Percentiles rank a stretch among this genome's conserved stretches.
phyloP scores from a whole-genome alignment of 371 early-diverging fungal species.

The Batkoa obscura region DNA sequence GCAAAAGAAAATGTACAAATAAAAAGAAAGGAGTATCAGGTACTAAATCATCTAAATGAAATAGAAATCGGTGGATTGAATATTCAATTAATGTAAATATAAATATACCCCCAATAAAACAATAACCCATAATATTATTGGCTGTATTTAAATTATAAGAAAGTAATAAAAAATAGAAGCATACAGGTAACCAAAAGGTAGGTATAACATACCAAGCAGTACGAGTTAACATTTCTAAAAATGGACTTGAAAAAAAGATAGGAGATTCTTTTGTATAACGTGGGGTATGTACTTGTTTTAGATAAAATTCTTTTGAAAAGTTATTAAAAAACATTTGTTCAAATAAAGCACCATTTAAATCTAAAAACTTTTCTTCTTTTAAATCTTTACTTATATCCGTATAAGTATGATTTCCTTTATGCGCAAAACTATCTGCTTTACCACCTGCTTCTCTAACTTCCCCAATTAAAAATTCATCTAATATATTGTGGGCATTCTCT shows the following conservation, averaged over 20 bases:
- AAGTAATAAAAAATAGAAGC: slow-evolving; percentile 1
- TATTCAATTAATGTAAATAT: slow-evolving; percentile 75
- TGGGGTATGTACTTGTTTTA: slow-evolving; percentile 81
- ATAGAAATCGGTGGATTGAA: slow-evolving; percentile 74
- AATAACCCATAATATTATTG: no score
- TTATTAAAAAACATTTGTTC: slow-evolving; percentile 50
- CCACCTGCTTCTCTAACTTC: background rate
- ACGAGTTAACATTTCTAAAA: slow-evolving; percentile 58
- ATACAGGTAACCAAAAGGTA: slow-evolving; percentile 53
- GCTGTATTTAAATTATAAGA: no score
- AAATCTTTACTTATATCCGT: slow-evolving; percentile 23
- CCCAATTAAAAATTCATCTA: background rate
- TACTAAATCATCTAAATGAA: slow-evolving; percentile 71
- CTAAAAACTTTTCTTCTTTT: slow-evolving; percentile 53
- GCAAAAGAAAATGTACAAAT: slow-evolving; percentile 67
- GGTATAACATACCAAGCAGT: slow-evolving; percentile 90
- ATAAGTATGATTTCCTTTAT: slow-evolving; percentile 8
- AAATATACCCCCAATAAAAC: slow-evolving; percentile 41
- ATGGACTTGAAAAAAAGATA: slow-evolving; percentile 48
- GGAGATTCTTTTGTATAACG: slow-evolving; percentile 60
- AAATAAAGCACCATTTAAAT: slow-evolving; percentile 60
- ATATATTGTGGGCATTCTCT: slow-evolving; percentile 32
- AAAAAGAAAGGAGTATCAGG: slow-evolving; percentile 67
- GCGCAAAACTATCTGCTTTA: no score
- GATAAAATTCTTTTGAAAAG: slow-evolving; percentile 60